These are phyloP conservation scores for Vitis rupestris DNA, from an alignment of 164 flowering plant genomes.

Conservation along the genomic window DNA sequence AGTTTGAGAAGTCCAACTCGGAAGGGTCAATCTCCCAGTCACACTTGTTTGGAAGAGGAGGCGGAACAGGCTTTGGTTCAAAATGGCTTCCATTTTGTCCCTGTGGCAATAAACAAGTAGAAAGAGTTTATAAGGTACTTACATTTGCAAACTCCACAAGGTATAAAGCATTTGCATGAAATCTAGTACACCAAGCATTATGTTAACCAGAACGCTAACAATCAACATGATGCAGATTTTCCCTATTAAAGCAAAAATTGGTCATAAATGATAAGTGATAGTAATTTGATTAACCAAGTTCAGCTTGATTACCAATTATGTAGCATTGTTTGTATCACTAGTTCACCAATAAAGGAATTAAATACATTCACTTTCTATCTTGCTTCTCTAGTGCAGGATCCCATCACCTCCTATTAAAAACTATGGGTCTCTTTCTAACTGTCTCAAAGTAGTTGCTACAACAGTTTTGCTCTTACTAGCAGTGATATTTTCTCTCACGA, in stretches of 20 bases:
- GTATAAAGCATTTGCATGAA: neutral
- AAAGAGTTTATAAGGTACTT: neutral
- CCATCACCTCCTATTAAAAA: neutral
- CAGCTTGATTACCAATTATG: too few species aligned
- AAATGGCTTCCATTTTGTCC: slow-evolving; percentile 99
- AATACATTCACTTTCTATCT: too few species aligned
- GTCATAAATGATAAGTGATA: neutral
- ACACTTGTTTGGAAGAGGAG: slow-evolving; percentile 95
- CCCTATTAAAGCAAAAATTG: neutral
- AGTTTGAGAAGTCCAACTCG: slow-evolving; percentile 86
- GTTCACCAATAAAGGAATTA: too few species aligned
- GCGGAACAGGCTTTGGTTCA: slow-evolving; percentile 92
- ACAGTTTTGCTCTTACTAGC: neutral
- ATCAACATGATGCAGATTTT: neutral
- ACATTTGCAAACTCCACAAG: neutral
- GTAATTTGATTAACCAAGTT: neutral
- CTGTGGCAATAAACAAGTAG: slow-evolving; percentile 38
- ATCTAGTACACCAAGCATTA: neutral
- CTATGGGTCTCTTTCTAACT: neutral
- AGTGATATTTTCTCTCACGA: neutral
- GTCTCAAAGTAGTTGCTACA: neutral
- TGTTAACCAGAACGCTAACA: neutral
- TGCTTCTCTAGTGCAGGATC: too few species aligned
- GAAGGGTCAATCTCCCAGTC: slow-evolving; percentile 99
- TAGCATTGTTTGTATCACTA: too few species aligned